These are phyloP conservation scores for Fusarium nodosum DNA, from an alignment of 2,329 filamentous ascomycete species.

Conservation along the genomic window DNA sequence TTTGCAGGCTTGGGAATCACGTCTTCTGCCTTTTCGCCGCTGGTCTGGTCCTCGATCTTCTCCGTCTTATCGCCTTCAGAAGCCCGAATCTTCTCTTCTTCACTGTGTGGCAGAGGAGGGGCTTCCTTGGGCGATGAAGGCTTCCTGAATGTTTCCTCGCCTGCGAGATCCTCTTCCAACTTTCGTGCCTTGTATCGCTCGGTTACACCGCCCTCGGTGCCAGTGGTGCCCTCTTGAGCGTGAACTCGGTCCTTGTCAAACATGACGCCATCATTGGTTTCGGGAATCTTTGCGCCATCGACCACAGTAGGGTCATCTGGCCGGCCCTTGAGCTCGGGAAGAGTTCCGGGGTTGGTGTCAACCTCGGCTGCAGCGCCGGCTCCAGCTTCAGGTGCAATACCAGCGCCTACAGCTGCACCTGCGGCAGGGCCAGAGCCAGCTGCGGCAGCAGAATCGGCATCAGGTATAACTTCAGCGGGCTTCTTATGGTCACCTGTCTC, in stretches of 20 bases:
- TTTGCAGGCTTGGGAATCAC: constrained; percentile 34
- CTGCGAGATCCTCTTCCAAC: constrained; percentile 74
- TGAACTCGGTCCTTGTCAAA: constrained; percentile 82
- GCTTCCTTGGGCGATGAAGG: constrained; percentile 89
- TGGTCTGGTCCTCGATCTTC: constrained; percentile 11
- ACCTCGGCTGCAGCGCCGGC: constrained; percentile 22
- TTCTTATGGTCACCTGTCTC: constrained; percentile 61
- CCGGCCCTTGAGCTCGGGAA: constrained; percentile 64
- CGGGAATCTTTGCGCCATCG: constrained; percentile 72
- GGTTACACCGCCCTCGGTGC: constrained; percentile 89
- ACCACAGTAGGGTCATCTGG: constrained; percentile 66
- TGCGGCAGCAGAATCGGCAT: constrained; percentile 15
- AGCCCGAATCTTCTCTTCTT: constrained; percentile 75
- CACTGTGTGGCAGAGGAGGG: constrained; percentile 83
- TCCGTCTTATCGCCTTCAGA: constrained; percentile 52
- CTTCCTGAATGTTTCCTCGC: constrained; percentile 76
- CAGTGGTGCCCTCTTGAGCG: constrained; percentile 87
- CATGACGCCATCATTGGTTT: constrained; percentile 87
- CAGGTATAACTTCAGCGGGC: constrained; percentile 44
- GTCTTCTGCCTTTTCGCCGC: constrained; percentile 22
- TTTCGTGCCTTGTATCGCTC: constrained; percentile 85
- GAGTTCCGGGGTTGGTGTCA: constrained; percentile 55
- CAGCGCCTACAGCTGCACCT: constrained; percentile 1
- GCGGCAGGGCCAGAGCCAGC: constrained; percentile 13
- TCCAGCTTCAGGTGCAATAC: constrained; percentile 10